phyloP scores from a whole-genome alignment of 257 asterid species.

The Ajuga chamaepitys region DNA sequence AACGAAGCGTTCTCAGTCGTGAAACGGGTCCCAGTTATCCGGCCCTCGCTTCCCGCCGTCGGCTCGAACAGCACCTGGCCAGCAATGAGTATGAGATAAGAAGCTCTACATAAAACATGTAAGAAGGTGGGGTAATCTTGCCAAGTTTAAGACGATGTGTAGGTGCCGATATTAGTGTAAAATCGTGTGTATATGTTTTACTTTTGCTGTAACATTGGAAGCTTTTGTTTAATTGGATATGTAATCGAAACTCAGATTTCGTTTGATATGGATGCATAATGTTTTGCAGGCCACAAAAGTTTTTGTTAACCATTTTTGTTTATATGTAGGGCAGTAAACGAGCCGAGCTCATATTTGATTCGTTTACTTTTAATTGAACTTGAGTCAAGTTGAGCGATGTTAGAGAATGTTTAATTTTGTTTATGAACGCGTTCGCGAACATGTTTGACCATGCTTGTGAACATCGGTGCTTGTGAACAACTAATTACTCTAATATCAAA shows the following conservation, averaged over 20 bases:
- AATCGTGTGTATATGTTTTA: slow-evolving; percentile 18
- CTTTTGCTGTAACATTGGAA: slow-evolving; percentile 9
- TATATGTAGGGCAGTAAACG: too few relatives aligned
- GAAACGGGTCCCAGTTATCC: slow-evolving; percentile 78
- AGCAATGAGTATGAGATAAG: slow-evolving; percentile 57
- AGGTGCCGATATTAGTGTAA: slow-evolving; percentile 17
- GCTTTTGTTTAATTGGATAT: slow-evolving; percentile 22
- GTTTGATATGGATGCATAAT: too few relatives aligned
- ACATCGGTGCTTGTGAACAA: too few relatives aligned
- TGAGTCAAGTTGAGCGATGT: too few relatives aligned
- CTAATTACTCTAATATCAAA: too few relatives aligned
- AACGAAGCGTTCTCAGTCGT: slow-evolving; percentile 89
- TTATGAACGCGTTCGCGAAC: too few relatives aligned
- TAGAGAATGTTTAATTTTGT: too few relatives aligned
- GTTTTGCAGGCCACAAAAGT: too few relatives aligned
- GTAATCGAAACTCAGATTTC: slow-evolving; percentile 15
- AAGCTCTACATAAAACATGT: not conserved
- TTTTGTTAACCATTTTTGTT: too few relatives aligned
- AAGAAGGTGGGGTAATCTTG: slow-evolving; percentile 1
- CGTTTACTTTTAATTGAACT: too few relatives aligned
- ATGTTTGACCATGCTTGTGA: too few relatives aligned
- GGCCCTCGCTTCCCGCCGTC: slow-evolving; percentile 62
- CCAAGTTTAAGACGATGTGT: slow-evolving; percentile 17
- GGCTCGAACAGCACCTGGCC: slow-evolving; percentile 63
- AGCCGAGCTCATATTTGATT: too few relatives aligned